phyloP scores from a whole-genome alignment of 1,284 basidiomycete genomes.

The Singerocomus rubriflavus region DNA sequence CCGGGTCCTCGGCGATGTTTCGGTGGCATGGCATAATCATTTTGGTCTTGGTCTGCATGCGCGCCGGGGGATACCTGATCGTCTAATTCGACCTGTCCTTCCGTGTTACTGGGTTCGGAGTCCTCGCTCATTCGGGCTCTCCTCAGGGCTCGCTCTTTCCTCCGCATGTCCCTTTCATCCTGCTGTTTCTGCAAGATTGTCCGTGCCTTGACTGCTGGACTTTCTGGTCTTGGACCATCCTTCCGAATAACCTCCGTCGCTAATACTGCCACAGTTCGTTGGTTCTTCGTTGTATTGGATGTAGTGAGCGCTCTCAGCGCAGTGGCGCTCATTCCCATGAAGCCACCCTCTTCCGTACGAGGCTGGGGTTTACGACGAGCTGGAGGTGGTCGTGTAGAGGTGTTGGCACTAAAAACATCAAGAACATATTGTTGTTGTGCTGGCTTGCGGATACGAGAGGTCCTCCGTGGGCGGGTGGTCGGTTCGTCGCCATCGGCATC shows the following conservation, averaged over 20 bases:
- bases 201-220: constrained; percentile 71
- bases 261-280: constrained; percentile 49
- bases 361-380: constrained; percentile 38
- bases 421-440: constrained; percentile 35
- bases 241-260: constrained; percentile 65
- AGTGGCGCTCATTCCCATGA: constrained; percentile 60
- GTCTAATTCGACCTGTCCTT: constrained; percentile 25
- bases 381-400: constrained; percentile 35
- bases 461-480: constrained; percentile 40
- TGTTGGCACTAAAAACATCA: constrained; percentile 39
- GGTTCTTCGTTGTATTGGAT: constrained; percentile 68
- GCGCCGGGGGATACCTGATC: constrained; percentile 19
- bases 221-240: constrained; percentile 71
- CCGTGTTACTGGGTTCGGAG: constrained; percentile 25
- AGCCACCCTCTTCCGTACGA: constrained; percentile 42
- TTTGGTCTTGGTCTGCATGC: constrained; percentile 35
- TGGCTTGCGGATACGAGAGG: constrained; percentile 50
- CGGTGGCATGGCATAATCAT: constrained; percentile 30
- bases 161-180: constrained; percentile 59
- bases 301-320: constrained; percentile 67
- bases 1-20: constrained; percentile 66
- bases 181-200: constrained; percentile 70
- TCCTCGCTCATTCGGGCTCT: constrained; percentile 51
- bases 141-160: constrained; percentile 65
- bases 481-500: constrained; percentile 3